Percentiles rank a stretch among this genome's conserved stretches.
phyloP scores from a whole-genome alignment of 2,329 filamentous ascomycete species.

The Metarhizium humberi region DNA sequence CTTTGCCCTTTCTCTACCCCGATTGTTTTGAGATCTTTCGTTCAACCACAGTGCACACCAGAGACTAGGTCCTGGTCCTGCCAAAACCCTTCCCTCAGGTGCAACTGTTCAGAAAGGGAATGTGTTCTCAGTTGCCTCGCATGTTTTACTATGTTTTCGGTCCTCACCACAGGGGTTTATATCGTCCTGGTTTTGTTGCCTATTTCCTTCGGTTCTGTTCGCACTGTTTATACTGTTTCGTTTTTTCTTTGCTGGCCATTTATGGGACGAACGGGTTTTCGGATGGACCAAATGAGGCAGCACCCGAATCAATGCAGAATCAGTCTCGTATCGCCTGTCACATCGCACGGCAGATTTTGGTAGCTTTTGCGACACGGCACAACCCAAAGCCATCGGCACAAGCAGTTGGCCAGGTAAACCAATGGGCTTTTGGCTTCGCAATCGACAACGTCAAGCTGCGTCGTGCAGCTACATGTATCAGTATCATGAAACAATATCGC shows the following conservation, averaged over 20 bases:
- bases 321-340: conserved; percentile 29
- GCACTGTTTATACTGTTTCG: background rate
- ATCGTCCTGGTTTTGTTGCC: background rate
- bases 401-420: conserved; percentile 22
- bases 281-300: conserved; percentile 28
- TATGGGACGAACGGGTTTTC: conserved; percentile 24
- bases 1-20: background rate
- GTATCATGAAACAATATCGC: conserved; percentile 13
- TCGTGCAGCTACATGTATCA: conserved; percentile 21
- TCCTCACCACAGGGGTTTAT: background rate
- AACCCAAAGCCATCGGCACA: conserved; percentile 24
- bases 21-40: background rate
- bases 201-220: background rate
- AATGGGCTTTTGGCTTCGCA: conserved; percentile 22
- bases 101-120: background rate
- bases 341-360: conserved; percentile 27
- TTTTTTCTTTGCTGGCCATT: conserved; percentile 25
- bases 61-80: background rate
- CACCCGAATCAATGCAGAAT: conserved; percentile 30
- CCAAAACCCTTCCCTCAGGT: background rate
- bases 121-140: background rate
- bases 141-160: background rate
- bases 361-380: conserved; percentile 26
- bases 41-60: background rate
- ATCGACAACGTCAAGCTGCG: conserved; percentile 21